These are phyloP conservation scores for Pichia paraexigua DNA, from an alignment of 805 yeast genomes.

Conservation along the genomic window DNA sequence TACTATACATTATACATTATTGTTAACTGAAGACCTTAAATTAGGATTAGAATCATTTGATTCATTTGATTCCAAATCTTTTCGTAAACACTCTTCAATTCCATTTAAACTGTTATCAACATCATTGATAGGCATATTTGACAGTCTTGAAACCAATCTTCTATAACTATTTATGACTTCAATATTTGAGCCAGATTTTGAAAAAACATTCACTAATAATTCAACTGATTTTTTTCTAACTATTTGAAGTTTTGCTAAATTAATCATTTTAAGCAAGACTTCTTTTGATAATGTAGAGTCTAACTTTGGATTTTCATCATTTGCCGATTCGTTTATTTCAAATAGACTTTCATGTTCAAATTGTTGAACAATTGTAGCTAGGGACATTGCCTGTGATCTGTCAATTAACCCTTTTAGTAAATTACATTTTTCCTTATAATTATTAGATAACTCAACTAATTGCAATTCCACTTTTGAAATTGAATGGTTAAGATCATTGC, in stretches of 20 bases:
- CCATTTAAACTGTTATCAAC: slow-evolving; percentile 63
- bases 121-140: slow-evolving; percentile 58
- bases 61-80: slow-evolving; percentile 1
- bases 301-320: slow-evolving; percentile 15
- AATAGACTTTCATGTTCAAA: slow-evolving; percentile 25
- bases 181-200: slow-evolving; percentile 37
- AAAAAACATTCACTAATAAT: slow-evolving; percentile 30
- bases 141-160: slow-evolving; percentile 58
- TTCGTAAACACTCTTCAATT: slow-evolving; percentile 30
- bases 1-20: not conserved
- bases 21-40: not conserved
- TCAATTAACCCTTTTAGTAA: slow-evolving; percentile 27
- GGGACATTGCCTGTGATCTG: slow-evolving; percentile 36
- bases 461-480: slow-evolving; percentile 17
- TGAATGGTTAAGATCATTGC: slow-evolving; percentile 13
- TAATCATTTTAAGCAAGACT: slow-evolving; percentile 23
- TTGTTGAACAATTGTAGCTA: slow-evolving; percentile 35
- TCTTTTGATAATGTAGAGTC: slow-evolving; percentile 1
- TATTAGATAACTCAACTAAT: slow-evolving; percentile 9
- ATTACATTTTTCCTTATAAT: slow-evolving; percentile 15
- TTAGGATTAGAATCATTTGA: not conserved
- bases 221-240: slow-evolving; percentile 47
- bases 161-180: slow-evolving; percentile 59
- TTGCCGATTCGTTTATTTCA: slow-evolving; percentile 12
- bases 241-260: slow-evolving; percentile 46